These are phyloP conservation scores for Lodderomyces margitis DNA, from an alignment of 1,139 yeast species.

Conservation along the genomic window DNA sequence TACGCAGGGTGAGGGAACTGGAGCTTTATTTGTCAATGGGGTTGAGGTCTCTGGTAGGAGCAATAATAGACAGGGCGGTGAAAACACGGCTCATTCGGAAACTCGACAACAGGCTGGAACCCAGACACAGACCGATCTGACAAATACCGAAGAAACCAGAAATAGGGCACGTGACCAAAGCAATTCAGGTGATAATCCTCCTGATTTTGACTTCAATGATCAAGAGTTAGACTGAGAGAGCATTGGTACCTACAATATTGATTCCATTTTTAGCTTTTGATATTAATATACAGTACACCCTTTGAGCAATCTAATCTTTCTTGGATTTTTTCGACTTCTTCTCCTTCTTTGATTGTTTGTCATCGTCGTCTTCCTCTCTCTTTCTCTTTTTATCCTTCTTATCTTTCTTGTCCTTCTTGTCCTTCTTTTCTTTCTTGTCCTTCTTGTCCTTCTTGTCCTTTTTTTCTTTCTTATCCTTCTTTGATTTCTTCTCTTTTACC, in stretches of 20 bases:
- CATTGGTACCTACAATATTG: neutral
- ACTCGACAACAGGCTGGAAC: neutral
- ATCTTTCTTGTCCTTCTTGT: constrained; percentile 41
- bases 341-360: constrained; percentile 27
- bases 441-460: constrained; percentile 35
- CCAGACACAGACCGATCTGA: neutral
- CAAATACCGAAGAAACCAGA: neutral
- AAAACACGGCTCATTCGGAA: neutral
- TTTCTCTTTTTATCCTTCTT: constrained; percentile 37
- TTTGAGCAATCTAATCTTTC: constrained; percentile 4
- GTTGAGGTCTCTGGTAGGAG: constrained; percentile 3
- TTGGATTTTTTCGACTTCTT: constrained; percentile 29
- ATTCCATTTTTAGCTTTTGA: constrained; percentile 2
- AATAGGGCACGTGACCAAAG: neutral
- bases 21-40: constrained; percentile 12
- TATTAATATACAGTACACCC: constrained; percentile 3
- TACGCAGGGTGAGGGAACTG: constrained; percentile 5
- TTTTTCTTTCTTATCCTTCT: constrained; percentile 46
- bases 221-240: neutral
- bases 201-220: neutral
- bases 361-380: constrained; percentile 11
- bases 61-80: neutral
- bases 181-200: neutral
- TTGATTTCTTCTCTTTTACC: constrained; percentile 24
- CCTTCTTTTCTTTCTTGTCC: constrained; percentile 42